These are phyloP conservation scores for Inga oerstediana DNA, from an alignment of 306 rosid species.

Conservation along the genomic window DNA sequence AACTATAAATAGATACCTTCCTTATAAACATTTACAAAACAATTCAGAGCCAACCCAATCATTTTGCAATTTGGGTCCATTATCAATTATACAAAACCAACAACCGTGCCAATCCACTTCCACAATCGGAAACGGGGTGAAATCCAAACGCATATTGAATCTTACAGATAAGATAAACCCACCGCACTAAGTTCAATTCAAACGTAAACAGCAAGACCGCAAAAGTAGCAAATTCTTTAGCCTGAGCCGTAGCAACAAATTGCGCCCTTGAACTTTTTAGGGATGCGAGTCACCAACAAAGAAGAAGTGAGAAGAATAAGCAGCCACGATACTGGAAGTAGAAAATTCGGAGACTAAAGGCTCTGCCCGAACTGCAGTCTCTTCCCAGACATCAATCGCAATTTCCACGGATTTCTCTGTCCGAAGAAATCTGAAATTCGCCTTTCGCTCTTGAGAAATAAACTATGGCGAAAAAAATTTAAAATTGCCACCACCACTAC, in stretches of 20 bases:
- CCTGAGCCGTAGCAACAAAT: not conserved
- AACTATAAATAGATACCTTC: not conserved
- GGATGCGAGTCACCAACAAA: not conserved
- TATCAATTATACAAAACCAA: not conserved
- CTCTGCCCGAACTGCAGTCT: conserved; percentile 12
- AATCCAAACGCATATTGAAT: not conserved
- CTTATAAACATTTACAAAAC: not conserved
- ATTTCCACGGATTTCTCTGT: conserved; percentile 34
- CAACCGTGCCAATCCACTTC: not conserved
- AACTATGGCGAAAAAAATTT: not conserved
- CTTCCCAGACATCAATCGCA: conserved; percentile 27
- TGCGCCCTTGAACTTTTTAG: not conserved
- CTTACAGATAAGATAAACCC: not conserved
- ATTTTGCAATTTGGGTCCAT: not conserved
- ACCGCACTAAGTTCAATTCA: not conserved
- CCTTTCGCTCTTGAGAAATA: not conserved
- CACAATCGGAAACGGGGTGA: not conserved
- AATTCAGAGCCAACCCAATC: not conserved
- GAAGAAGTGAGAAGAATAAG: conserved; percentile 25
- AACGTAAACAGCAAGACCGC: not conserved
- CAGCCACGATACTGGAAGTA: conserved; percentile 14
- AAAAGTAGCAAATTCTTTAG: not conserved
- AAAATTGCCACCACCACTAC: not conserved
- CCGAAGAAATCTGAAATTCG: not conserved
- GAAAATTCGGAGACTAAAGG: not conserved